Percentiles rank a stretch among this genome's conserved stretches.
phyloP scores from a whole-genome alignment of 2,329 filamentous ascomycete species.

The Aspergillus sp. region DNA sequence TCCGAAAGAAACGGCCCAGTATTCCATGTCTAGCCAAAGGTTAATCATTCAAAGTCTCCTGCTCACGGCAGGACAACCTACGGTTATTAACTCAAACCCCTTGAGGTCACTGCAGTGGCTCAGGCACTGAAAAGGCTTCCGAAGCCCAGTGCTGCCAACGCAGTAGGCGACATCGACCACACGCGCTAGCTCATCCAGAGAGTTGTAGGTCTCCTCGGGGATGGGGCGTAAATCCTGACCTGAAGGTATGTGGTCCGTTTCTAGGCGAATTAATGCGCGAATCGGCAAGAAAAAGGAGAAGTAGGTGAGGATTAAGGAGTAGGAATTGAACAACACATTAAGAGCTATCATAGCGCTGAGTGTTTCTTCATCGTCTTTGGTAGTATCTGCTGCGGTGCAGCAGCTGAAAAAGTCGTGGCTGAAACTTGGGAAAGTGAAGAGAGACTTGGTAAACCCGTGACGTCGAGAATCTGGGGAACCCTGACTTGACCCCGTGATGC shows the following conservation, averaged over 20 bases:
- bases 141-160: conserved; percentile 79
- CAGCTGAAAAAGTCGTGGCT: background rate
- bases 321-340: background rate
- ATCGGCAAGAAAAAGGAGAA: conserved; percentile 2
- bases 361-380: background rate
- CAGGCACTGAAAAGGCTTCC: conserved; percentile 78
- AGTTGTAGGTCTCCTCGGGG: conserved; percentile 68
- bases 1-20: conserved; percentile 84
- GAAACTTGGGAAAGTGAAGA: background rate
- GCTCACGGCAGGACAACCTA: conserved; percentile 30
- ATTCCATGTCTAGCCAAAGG: conserved; percentile 69
- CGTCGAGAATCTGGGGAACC: conserved; percentile 21
- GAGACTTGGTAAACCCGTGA: conserved; percentile 9
- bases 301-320: background rate
- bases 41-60: background rate
- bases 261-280: conserved; percentile 1
- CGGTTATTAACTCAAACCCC: conserved; percentile 71
- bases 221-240: conserved; percentile 39
- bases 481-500: conserved; percentile 5
- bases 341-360: conserved; percentile 2
- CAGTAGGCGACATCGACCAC: conserved; percentile 95
- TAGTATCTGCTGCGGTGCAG: conserved; percentile 7
- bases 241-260: background rate
- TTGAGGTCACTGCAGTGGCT: conserved; percentile 85
- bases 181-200: conserved; percentile 84